Conservation (phyloP, 139 green algal genomes). For the Micractinium conductrix region DNA sequence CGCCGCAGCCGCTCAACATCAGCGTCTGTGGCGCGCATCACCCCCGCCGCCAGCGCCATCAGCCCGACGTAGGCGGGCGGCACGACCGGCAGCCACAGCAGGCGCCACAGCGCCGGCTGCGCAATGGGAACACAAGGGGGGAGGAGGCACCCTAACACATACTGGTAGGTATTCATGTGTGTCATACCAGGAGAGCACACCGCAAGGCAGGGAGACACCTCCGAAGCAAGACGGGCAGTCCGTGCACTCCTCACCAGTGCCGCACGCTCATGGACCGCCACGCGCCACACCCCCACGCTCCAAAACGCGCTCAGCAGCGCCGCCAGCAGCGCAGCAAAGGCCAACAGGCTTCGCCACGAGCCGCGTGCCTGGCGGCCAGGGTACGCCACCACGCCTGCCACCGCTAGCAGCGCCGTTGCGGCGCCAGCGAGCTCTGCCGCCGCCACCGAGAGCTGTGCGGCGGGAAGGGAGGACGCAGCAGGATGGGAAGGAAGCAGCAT, state of each 20-base stretch:
- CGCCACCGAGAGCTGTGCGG: not conserved
- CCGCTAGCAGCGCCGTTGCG: not conserved
- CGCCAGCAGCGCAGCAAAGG: not conserved
- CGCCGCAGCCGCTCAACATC: constrained; percentile 16
- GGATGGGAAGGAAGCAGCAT: too few relatives aligned
- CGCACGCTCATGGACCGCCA: not conserved
- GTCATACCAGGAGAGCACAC: not conserved
- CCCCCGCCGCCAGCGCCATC: not conserved
- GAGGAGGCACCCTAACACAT: too few relatives aligned
- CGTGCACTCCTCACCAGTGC: not conserved
- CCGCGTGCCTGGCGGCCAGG: too few relatives aligned
- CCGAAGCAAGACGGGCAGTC: not conserved
- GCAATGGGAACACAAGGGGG: not conserved
- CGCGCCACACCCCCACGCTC: not conserved
- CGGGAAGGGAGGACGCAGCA: too few relatives aligned
- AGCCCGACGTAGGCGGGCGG: constrained; percentile 9
- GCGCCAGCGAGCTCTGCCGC: constrained; percentile 1
- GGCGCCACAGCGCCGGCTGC: constrained; percentile 1
- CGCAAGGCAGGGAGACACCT: not conserved
- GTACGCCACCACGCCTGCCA: not conserved
- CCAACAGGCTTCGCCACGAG: constrained; percentile 2
- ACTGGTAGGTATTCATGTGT: too few relatives aligned
- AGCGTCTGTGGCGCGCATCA: not conserved
- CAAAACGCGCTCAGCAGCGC: not conserved
- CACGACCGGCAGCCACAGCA: constrained; percentile 37